Percentiles rank a stretch among this genome's conserved stretches.
phyloP scores from a whole-genome alignment of 345 rosid species.

The Aquilaria sinensis region DNA sequence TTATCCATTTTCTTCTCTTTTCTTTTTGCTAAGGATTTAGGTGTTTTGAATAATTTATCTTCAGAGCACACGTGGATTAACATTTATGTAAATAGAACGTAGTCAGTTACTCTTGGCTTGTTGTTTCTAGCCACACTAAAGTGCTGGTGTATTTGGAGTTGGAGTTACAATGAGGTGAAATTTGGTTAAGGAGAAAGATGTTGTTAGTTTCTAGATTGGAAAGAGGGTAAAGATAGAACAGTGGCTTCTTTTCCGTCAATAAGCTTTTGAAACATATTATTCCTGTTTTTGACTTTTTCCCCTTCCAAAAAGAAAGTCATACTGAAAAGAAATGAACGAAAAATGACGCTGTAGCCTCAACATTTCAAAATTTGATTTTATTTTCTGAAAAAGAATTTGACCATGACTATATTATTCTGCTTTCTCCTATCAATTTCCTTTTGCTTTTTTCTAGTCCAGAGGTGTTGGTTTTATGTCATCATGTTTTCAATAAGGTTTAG shows the following conservation, averaged over 20 bases:
- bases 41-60: background rate
- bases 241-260: too few species aligned
- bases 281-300: background rate
- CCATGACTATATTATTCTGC: background rate
- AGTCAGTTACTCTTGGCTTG: too few species aligned
- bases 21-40: background rate
- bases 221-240: too few species aligned
- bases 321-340: background rate
- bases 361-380: background rate
- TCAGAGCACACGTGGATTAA: too few species aligned
- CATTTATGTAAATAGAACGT: too few species aligned
- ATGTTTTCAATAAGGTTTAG: background rate
- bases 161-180: too few species aligned
- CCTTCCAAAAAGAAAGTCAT: too few species aligned
- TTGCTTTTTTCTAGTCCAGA: background rate
- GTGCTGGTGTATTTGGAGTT: too few species aligned
- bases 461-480: background rate
- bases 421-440: background rate
- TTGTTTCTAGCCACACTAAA: too few species aligned
- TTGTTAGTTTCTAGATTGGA: background rate
- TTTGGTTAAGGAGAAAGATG: background rate
- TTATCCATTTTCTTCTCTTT: background rate
- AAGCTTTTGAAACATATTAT: conserved; percentile 10
- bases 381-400: background rate
- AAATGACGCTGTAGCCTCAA: background rate